These are phyloP conservation scores for Bromus sterilis DNA, from an alignment of 176 grass and related monocot species.

Conservation along the genomic window DNA sequence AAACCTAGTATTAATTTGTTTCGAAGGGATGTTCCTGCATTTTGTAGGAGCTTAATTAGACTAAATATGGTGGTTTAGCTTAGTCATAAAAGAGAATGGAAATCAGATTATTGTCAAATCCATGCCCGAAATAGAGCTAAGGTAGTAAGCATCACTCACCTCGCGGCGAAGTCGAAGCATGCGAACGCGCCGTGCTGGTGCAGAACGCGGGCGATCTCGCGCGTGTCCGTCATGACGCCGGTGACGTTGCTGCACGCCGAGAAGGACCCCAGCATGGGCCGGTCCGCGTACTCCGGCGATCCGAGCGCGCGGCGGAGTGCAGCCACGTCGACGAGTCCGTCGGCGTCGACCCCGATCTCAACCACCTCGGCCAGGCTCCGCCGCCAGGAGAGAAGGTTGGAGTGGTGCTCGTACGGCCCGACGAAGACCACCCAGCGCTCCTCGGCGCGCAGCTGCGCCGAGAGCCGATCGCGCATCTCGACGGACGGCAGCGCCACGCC, in stretches of 20 bases:
- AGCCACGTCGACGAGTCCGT: conserved; percentile 45
- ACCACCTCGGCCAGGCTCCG: conserved; percentile 68
- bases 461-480: conserved; percentile 19
- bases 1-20: too few relatives aligned
- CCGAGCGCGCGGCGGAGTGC: conserved; percentile 27
- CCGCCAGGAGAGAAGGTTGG: conserved; percentile 81
- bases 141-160: conserved; percentile 11
- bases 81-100: background rate
- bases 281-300: conserved; percentile 5
- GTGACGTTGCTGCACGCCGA: conserved; percentile 93
- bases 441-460: conserved; percentile 16
- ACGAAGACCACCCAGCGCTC: conserved; percentile 85
- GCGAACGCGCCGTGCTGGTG: conserved; percentile 75
- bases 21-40: background rate
- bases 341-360: conserved; percentile 43
- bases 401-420: conserved; percentile 82
- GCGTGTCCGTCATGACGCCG: conserved; percentile 53
- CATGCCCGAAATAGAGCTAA: background rate
- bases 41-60: background rate
- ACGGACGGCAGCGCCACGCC: conserved; percentile 35
- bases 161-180: conserved; percentile 82
- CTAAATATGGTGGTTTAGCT: background rate
- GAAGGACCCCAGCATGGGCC: conserved; percentile 79
- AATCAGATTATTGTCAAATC: background rate
- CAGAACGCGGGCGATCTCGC: conserved; percentile 40